Evolutionary conservation across 2,329 filamentous ascomycete species (phyloP).

Genomic region (Penicillium fuscoglaucum): DNA sequence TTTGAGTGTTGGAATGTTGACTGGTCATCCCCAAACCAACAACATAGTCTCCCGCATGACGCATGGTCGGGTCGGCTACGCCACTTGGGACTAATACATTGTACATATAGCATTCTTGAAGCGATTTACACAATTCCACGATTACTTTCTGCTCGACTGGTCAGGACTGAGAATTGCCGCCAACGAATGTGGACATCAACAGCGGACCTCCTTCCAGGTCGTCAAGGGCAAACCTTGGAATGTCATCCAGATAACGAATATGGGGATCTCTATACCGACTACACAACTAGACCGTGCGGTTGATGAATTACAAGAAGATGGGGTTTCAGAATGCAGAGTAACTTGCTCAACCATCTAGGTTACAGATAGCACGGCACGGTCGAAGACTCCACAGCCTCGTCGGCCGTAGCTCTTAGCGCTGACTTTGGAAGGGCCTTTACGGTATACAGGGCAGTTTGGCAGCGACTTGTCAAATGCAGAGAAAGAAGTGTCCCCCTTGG

Average conservation of each 20-base stretch:
- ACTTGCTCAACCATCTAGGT: neutral
- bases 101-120: slow-evolving; percentile 8
- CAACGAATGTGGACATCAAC: neutral
- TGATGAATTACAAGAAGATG: slow-evolving; percentile 40
- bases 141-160: neutral
- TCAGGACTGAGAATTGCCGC: neutral
- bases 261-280: slow-evolving; percentile 36
- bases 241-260: no score
- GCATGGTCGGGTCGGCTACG: neutral
- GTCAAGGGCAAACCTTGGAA: no score
- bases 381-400: slow-evolving; percentile 39
- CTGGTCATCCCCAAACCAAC: neutral
- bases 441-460: neutral
- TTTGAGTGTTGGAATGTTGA: neutral
- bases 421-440: no score
- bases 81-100: slow-evolving; percentile 16
- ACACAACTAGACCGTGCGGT: slow-evolving; percentile 44
- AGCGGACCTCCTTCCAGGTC: slow-evolving; percentile 24
- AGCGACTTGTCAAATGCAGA: neutral
- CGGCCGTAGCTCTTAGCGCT: slow-evolving; percentile 30
- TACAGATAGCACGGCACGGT: neutral
- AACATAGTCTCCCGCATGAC: no score
- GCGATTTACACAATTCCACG: neutral
- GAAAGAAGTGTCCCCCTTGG: neutral
- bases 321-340: neutral